Evolutionary conservation across 129 eudicot genomes (phyloP), one percentile per base, ranked within the genome.

Genomic region (Lactuca sativa): DNA sequence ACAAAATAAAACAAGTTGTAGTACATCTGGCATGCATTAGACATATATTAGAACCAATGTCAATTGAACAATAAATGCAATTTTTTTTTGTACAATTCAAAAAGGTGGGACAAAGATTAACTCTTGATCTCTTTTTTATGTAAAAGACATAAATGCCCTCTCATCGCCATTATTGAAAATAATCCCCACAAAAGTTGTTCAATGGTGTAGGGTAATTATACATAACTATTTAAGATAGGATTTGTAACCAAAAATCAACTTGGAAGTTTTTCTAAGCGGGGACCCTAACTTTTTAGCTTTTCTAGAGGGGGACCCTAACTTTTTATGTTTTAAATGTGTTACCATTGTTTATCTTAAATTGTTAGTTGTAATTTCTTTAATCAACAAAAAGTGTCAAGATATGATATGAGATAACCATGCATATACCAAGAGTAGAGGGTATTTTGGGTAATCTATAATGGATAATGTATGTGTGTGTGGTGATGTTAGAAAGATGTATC

Each of bases 391-490:
- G 5, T 0, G 3, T 38, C 8, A 6, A 3, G 3, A 34, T 34
- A 34, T 34, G 37, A 34, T 18, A 18, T 18, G 1, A 18, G 21
- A 4, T 34, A 34, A 34, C 37, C 37, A 62, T 36, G 11, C 16
- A 44, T 56, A 43, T 14, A 57, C 61, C 44, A 13, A 48, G 18
- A 18, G 21, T 17, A 68, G 48, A 59, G 74, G 56, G 25, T 44
- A 67, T 37, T 67, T 36, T 25, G 31, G 57, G 48, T 14, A 53
- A 52, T 62, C 9, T 41, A 3, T 64, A 53, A 38, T 34, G 7
- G 51, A 43, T 54, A n/a, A 18, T 74, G 55, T 51, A 69, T 30
- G 62, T 61, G 70, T 53, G 64, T 31, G 12, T 11, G 38, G 52
- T 47, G 52, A 47, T 47, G 52, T n/a, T 53, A 47, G 37, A 21